Percentiles rank a stretch among this genome's conserved stretches.
These are phyloP conservation scores for Trametes sp. DNA, from an alignment of 1,284 basidiomycete species.

Conservation along the genomic window DNA sequence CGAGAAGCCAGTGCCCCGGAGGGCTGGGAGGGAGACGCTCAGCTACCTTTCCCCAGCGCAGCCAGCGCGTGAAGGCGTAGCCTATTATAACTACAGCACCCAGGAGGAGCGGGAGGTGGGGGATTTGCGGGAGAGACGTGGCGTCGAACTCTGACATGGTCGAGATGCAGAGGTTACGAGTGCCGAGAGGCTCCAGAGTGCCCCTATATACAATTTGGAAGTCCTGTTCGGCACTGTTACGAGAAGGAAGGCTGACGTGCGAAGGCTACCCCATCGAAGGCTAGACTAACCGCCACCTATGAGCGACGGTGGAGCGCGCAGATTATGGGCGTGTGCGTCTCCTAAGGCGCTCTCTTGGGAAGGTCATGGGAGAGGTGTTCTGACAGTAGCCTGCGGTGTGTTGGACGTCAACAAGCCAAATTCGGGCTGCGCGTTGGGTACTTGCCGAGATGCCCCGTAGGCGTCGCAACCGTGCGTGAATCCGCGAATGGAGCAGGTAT, in stretches of 20 bases:
- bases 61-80: background rate
- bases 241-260: background rate
- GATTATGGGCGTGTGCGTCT: background rate
- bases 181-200: background rate
- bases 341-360: background rate
- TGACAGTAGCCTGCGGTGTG: background rate
- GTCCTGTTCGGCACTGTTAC: background rate
- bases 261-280: background rate
- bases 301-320: background rate
- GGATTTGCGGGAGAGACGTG: background rate
- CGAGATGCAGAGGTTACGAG: background rate
- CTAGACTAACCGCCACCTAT: background rate
- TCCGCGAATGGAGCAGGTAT: background rate
- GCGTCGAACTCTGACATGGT: background rate
- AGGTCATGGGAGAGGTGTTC: background rate
- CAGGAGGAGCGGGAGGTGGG: slow-evolving; percentile 8
- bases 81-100: slow-evolving; percentile 6
- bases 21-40: slow-evolving; percentile 31
- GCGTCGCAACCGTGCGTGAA: background rate
- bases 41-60: slow-evolving; percentile 4
- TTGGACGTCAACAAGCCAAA: background rate
- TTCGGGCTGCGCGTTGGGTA: background rate
- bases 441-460: background rate
- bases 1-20: slow-evolving; percentile 33
- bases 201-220: background rate